Conservation (phyloP, 805 yeast species). For the Scheffersomyces amazonensis region DNA sequence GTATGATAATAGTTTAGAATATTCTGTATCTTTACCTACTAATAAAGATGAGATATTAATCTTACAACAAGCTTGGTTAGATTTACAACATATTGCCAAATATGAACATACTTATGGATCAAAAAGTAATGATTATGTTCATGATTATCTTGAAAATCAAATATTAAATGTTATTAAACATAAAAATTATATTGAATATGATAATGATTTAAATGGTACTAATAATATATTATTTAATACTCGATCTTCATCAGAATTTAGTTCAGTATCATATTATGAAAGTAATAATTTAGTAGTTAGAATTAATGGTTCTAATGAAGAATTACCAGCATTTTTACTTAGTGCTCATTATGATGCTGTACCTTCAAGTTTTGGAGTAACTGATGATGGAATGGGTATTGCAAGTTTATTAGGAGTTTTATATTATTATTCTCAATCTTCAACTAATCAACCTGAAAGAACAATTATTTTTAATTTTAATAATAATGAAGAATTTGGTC, state of each 20-base stretch:
- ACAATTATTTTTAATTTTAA: conserved; percentile 82
- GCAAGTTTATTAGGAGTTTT: conserved; percentile 76
- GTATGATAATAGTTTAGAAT: conserved; percentile 35
- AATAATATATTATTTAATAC: conserved; percentile 51
- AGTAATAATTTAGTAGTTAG: conserved; percentile 78
- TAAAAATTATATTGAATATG: conserved; percentile 30
- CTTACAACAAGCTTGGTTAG: conserved; percentile 58
- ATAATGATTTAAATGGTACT: conserved; percentile 39
- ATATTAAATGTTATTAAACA: conserved; percentile 31
- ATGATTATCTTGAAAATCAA: conserved; percentile 55
- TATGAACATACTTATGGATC: conserved; percentile 79
- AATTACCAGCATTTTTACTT: conserved; percentile 64
- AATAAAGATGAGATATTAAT: conserved; percentile 34
- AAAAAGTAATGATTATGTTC: conserved; percentile 71
- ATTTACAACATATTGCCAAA: conserved; percentile 65
- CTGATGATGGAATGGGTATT: conserved; percentile 90
- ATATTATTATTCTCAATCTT: conserved; percentile 35
- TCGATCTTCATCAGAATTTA: conserved; percentile 37
- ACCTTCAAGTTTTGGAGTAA: conserved; percentile 81
- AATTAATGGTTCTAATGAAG: conserved; percentile 58
- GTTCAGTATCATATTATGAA: conserved; percentile 70
- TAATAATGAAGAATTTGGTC: conserved; percentile 85
- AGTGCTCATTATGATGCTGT: conserved; percentile 91
- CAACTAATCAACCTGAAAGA: conserved; percentile 55
- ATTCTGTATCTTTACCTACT: conserved; percentile 41